phyloP scores from a whole-genome alignment of 371 early-diverging fungal species.

The Nematocida minor region DNA sequence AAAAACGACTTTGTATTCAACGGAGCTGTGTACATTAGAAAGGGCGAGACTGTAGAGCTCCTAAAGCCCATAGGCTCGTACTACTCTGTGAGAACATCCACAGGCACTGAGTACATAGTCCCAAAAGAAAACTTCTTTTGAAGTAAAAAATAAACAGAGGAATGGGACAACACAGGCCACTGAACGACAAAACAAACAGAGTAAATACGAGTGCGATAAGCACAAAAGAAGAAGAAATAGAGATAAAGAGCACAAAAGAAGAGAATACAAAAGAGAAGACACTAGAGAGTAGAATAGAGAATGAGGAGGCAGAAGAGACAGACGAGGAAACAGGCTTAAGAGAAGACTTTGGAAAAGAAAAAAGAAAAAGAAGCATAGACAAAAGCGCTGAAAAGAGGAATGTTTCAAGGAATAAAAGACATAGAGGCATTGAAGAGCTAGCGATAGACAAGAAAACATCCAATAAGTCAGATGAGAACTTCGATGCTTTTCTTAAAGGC shows the following conservation, averaged over 20 bases:
- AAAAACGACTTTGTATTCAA: conserved; percentile 37
- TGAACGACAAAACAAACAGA: conserved; percentile 9
- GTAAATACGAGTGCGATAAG: no score
- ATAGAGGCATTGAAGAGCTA: no score
- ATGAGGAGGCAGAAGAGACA: background rate
- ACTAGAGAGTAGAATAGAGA: no score
- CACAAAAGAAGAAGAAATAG: no score
- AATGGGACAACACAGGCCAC: background rate
- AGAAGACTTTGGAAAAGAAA: background rate
- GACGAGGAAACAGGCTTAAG: background rate
- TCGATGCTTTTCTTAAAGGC: background rate
- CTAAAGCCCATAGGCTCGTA: conserved; percentile 37
- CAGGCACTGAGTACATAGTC: conserved; percentile 41
- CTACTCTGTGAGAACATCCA: conserved; percentile 47
- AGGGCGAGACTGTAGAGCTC: conserved; percentile 49
- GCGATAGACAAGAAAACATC: no score
- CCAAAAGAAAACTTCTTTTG: conserved; percentile 48
- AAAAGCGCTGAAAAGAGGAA: background rate
- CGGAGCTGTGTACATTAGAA: conserved; percentile 34
- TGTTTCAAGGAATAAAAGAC: no score
- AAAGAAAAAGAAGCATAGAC: background rate
- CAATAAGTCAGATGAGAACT: no score
- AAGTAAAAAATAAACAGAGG: background rate
- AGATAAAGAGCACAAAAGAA: no score
- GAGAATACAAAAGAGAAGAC: no score